Percentiles rank a stretch among this genome's conserved stretches.
Conservation (phyloP, 805 yeast genomes). For the Candida manassasensis region DNA sequence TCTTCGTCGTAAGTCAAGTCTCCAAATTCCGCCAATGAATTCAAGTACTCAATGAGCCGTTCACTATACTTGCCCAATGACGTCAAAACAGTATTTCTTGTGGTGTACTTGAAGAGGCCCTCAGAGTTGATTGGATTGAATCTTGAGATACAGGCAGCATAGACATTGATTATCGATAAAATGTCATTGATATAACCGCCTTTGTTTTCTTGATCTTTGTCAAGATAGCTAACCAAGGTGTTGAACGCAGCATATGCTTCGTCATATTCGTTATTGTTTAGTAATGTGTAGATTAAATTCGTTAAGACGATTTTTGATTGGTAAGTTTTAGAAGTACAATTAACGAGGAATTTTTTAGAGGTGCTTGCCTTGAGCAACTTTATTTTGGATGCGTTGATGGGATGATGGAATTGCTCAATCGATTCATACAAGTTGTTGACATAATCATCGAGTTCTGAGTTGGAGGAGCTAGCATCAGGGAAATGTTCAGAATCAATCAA, state of each 20-base stretch:
- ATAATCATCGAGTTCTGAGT: conserved; percentile 19
- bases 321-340: conserved; percentile 27
- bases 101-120: conserved; percentile 23
- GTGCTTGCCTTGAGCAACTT: conserved; percentile 18
- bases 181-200: conserved; percentile 27
- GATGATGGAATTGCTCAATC: conserved; percentile 16
- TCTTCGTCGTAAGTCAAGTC: conserved; percentile 26
- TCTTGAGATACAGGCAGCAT: conserved; percentile 25
- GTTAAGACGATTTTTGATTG: conserved; percentile 34
- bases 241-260: conserved; percentile 41
- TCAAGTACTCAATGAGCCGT: conserved; percentile 22
- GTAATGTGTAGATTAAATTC: conserved; percentile 26
- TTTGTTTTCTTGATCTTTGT: conserved; percentile 28
- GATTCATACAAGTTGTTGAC: conserved; percentile 29
- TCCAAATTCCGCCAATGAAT: conserved; percentile 16
- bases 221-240: conserved; percentile 30
- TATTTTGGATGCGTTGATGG: conserved; percentile 12
- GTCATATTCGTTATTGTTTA: conserved; percentile 34
- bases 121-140: conserved; percentile 35
- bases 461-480: conserved; percentile 25
- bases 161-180: conserved; percentile 28
- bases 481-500: conserved; percentile 16
- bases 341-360: conserved; percentile 28
- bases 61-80: conserved; percentile 14
- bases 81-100: conserved; percentile 16